Conservation (phyloP, 2,329 filamentous ascomycete species). For the Cladosporium sp. region DNA sequence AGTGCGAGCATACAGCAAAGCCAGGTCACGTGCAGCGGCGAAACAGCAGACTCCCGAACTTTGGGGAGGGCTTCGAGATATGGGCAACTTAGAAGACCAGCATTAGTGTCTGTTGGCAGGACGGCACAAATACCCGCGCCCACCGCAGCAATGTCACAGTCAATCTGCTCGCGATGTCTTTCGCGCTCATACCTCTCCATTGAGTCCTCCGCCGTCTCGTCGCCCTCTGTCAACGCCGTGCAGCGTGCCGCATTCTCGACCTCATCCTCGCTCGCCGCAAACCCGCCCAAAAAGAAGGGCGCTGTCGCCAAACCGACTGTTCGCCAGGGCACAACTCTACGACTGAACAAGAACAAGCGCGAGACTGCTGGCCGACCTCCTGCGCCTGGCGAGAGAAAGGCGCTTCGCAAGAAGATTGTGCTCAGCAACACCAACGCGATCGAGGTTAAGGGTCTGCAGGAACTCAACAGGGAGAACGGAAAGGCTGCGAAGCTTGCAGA, state of each 20-base stretch:
- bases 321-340: slow-evolving; percentile 24
- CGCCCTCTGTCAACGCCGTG: slow-evolving; percentile 5
- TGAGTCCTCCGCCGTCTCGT: slow-evolving; percentile 10
- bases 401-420: slow-evolving; percentile 80
- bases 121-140: background rate
- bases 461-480: slow-evolving; percentile 55
- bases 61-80: background rate
- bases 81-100: background rate
- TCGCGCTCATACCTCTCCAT: slow-evolving; percentile 13
- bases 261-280: slow-evolving; percentile 23
- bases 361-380: slow-evolving; percentile 24
- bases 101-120: background rate
- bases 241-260: slow-evolving; percentile 33
- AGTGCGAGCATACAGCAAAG: background rate
- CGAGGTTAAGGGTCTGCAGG: slow-evolving; percentile 63
- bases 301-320: slow-evolving; percentile 17
- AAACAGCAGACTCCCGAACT: background rate
- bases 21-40: slow-evolving; percentile 1
- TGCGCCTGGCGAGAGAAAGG: slow-evolving; percentile 74
- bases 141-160: slow-evolving; percentile 10
- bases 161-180: slow-evolving; percentile 21
- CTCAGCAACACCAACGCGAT: slow-evolving; percentile 93
- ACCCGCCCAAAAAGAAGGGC: slow-evolving; percentile 28
- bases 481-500: slow-evolving; percentile 23
- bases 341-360: slow-evolving; percentile 29